Evolutionary conservation across 2,329 filamentous ascomycete species (phyloP).

Genomic region (Scedosporium minutisporum): DNA sequence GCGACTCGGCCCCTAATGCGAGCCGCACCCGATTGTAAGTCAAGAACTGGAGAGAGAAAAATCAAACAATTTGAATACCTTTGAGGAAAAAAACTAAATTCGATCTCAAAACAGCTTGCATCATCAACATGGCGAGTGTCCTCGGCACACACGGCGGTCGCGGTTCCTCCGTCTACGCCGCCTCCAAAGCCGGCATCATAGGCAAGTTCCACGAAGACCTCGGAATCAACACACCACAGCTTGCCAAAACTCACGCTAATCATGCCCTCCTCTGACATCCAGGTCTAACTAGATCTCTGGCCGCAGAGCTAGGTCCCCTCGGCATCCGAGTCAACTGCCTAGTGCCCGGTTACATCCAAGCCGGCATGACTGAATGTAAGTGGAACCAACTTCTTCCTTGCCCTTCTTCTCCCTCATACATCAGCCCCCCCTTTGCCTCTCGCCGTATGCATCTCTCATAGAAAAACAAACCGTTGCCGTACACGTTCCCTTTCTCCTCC

Average conservation of each 20-base stretch:
- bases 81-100: neutral
- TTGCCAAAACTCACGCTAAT: neutral
- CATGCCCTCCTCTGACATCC: constrained; percentile 6
- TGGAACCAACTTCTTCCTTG: neutral
- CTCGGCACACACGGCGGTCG: constrained; percentile 59
- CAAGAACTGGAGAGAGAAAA: neutral
- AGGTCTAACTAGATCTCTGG: constrained; percentile 61
- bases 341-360: constrained; percentile 74
- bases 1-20: constrained; percentile 15
- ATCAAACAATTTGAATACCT: neutral
- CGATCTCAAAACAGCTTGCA: constrained; percentile 42
- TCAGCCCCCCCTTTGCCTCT: neutral
- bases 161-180: constrained; percentile 66
- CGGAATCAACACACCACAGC: neutral
- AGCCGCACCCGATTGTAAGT: constrained; percentile 6
- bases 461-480: neutral
- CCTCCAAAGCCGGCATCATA: constrained; percentile 71
- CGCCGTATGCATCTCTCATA: neutral
- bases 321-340: constrained; percentile 71
- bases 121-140: constrained; percentile 75
- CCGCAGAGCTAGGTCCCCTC: constrained; percentile 48
- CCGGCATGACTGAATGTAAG: constrained; percentile 66
- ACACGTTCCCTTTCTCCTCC: neutral
- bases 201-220: constrained; percentile 32
- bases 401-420: neutral